A percentile compares a stretch with the other conserved stretches of the same genome.
Conservation (phyloP, 495 filamentous ascomycete species). For the Aspergillus taichungensis region DNA sequence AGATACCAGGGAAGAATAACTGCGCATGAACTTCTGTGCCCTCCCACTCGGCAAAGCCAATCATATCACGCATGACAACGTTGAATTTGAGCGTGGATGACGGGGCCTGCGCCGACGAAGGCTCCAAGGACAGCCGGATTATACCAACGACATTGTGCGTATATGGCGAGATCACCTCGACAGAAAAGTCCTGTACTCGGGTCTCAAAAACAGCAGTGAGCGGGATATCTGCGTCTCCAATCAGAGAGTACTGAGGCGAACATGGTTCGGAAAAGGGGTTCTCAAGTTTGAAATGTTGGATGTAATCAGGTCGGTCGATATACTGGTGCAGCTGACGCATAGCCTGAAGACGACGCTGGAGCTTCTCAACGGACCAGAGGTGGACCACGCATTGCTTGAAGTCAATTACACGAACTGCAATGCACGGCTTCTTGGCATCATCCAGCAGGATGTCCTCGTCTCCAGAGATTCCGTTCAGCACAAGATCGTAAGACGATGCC, state of each 20-base stretch:
- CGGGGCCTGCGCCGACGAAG: constrained; percentile 86
- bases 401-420: constrained; percentile 86
- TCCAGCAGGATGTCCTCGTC: constrained; percentile 83
- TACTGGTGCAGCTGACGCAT: constrained; percentile 98
- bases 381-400: constrained; percentile 81
- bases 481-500: constrained; percentile 91
- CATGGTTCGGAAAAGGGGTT: constrained; percentile 81
- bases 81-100: constrained; percentile 95
- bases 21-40: constrained; percentile 94
- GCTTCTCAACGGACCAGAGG: constrained; percentile 90
- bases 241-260: constrained; percentile 83
- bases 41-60: constrained; percentile 93
- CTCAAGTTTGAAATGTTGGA: constrained; percentile 54
- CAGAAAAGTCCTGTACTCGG: constrained; percentile 84
- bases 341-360: constrained; percentile 72
- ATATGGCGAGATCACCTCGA: constrained; percentile 89
- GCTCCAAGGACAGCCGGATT: constrained; percentile 82
- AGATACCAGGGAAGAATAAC: constrained; percentile 86
- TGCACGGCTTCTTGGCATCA: constrained; percentile 75
- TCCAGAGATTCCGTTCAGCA: constrained; percentile 83
- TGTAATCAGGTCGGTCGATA: constrained; percentile 85
- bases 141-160: constrained; percentile 84
- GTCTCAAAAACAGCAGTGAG: constrained; percentile 91
- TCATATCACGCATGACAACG: constrained; percentile 95
- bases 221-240: constrained; percentile 92